A percentile compares a stretch with the other conserved stretches of the same genome.
Conservation (phyloP, 1,284 basidiomycete species). For the Trichosporon asahii region DNA sequence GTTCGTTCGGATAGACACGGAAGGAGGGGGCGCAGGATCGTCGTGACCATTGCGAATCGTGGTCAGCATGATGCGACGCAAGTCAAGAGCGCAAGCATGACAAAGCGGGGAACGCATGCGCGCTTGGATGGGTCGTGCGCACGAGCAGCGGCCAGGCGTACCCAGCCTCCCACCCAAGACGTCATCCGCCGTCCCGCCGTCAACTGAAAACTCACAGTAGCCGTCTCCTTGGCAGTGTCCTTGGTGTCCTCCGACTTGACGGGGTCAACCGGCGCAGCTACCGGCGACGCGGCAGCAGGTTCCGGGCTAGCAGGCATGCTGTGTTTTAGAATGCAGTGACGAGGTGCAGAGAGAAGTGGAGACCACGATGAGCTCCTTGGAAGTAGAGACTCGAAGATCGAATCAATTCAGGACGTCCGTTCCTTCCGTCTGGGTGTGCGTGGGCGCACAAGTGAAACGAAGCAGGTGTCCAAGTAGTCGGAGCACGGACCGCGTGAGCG, state of each 20-base stretch:
- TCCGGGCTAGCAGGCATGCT: slow-evolving; percentile 3
- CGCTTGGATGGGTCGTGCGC: neutral
- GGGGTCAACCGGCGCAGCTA: neutral
- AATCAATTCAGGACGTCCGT: neutral
- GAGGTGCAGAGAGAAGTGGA: neutral
- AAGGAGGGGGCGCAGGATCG: neutral
- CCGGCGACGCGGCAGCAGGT: neutral
- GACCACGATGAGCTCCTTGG: neutral
- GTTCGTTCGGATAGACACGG: neutral
- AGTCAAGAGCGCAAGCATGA: neutral
- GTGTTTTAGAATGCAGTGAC: neutral
- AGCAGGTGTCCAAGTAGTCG: neutral
- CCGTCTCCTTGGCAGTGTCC: neutral
- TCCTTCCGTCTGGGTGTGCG: neutral
- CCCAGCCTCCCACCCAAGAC: neutral
- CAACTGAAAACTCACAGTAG: neutral
- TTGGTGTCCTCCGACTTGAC: neutral
- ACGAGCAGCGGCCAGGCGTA: neutral
- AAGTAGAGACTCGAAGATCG: neutral
- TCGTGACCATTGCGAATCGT: neutral
- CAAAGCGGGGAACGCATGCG: neutral
- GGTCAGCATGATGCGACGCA: neutral
- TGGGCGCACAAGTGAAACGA: neutral
- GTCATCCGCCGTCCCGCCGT: neutral
- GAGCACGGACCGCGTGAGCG: neutral